Base-by-base conservation (phyloP, 495 filamentous ascomycete genomes). In the Penicillium desertorum region DNA sequence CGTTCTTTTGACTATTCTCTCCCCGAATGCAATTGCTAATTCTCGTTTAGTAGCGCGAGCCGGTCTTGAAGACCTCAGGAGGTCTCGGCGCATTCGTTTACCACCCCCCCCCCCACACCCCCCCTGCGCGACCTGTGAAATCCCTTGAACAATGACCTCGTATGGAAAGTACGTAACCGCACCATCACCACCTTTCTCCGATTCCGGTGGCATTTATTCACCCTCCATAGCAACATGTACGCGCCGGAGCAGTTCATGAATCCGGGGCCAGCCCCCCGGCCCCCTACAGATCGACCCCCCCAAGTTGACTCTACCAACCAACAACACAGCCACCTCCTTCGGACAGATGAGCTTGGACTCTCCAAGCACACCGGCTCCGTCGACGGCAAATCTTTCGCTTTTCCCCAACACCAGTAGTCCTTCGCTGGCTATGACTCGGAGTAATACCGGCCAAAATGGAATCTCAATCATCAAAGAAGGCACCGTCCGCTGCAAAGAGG, bases 201-300 rank as follows among this genome's bases (percentile, higher is more conserved):
- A 23, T 4, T 11, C 39, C 23, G 39, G 3, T n/a, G 8, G 11
- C 11, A 45, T 54, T 45, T 23, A 48, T 54, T 57, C n/a, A 48
- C 39, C 23, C 5, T 17, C 19, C 27, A 11, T 8, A 57, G 64
- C 63, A 86, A 83, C 62, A 76, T 84, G 64, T 90, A 89, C 72
- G 76, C 83, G 45, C 76, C 79, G 56, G 83, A 82, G 66, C 85
- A 88, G 70, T 98, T 98, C 76, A 94, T 97, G 88, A 98, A 97
- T 68, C 92, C 94, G 55, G 91, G 94, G 47, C 93, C 94, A 45
- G 93, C 94, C 54, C 94, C 94, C 44, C 86, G 88, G 59, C 94
- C 94, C 45, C 94, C 94, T 14, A 86, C 85, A 39, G 89, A 93
- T 63, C 87, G 88, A 57, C 88, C 54, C 42, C 42, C 54, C 91